These are phyloP conservation scores for Globomyces pollinis-pini DNA, from an alignment of 192 early-diverging fungal genomes.

Conservation along the genomic window DNA sequence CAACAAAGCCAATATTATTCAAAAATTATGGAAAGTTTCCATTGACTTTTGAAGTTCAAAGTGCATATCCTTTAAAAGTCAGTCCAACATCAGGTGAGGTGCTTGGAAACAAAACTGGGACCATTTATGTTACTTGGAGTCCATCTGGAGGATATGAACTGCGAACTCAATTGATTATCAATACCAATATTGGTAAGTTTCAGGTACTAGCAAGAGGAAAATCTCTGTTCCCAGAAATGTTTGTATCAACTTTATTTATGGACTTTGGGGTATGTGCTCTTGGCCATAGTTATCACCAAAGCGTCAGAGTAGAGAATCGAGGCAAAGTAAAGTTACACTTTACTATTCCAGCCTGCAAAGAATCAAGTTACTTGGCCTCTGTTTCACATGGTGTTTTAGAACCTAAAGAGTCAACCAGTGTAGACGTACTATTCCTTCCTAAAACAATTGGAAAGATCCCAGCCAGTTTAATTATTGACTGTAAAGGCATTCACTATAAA, in stretches of 20 bases:
- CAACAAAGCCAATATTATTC: slow-evolving; percentile 37
- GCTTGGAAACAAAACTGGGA: slow-evolving; percentile 29
- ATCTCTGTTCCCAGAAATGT: slow-evolving; percentile 50
- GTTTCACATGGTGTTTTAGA: slow-evolving; percentile 35
- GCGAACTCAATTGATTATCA: slow-evolving; percentile 41
- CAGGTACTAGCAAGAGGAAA: slow-evolving; percentile 49
- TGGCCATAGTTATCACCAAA: slow-evolving; percentile 41
- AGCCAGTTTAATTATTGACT: slow-evolving; percentile 48
- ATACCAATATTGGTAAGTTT: slow-evolving; percentile 56
- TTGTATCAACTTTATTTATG: slow-evolving; percentile 39
- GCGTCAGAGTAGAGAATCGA: slow-evolving; percentile 41
- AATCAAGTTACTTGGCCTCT: slow-evolving; percentile 29
- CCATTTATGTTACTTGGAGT: slow-evolving; percentile 40
- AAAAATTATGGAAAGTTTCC: slow-evolving; percentile 53
- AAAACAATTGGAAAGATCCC: slow-evolving; percentile 31
- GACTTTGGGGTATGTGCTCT: slow-evolving; percentile 60
- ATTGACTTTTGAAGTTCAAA: slow-evolving; percentile 35
- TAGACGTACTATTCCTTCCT: slow-evolving; percentile 46
- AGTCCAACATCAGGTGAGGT: slow-evolving; percentile 31
- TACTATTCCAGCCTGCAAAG: slow-evolving; percentile 40
- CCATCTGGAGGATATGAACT: slow-evolving; percentile 58
- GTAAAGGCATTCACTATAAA: slow-evolving; percentile 58
- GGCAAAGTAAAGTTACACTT: slow-evolving; percentile 53
- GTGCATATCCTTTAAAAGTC: slow-evolving; percentile 53
- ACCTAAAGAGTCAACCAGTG: slow-evolving; percentile 35